Evolutionary conservation across 805 yeast species (phyloP), one percentile per base, ranked within the genome.

Genomic region (Candida bentonensis): DNA sequence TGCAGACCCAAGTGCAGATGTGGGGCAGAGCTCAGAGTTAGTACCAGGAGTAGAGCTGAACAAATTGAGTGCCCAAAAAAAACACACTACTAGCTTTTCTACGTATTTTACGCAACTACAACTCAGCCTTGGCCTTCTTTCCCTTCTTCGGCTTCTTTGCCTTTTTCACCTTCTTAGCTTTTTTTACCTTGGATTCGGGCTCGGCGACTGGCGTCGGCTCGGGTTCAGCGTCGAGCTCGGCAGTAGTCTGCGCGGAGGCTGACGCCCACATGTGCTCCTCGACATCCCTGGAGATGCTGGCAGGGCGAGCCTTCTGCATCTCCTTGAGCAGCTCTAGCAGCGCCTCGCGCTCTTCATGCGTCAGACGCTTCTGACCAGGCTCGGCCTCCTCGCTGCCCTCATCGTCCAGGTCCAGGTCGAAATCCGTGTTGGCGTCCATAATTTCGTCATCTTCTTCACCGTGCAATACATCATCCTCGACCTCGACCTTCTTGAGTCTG

Each of bases 381-480:
- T 72, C 70, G 15, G 72, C 62, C 15, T 68, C 66, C 51, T 94
- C 68, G 17, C 49, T 54, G 21, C 55, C 59, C 9, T 30, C 40
- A 22, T 54, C 48, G 3, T 47, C 41, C 3, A 33, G 23, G 26
- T 34, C 26, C 22, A 42, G 44, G 22, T 43, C 48, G 22, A 30
- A 25, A 9, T 42, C 47, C 17, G 33, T 42, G 17, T 27, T 41
- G 40, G 39, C 47, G 2, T 44, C 45, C 11, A 42, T 43, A n/a
- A 42, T 41, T 11, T 33, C 47, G 21, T 41, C 46, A 13, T 23
- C 36, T 21, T 74, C 78, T 28, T 56, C 94, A 53, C 82, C 92
- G 44, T 75, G 78, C 44, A 70, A 68, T 43, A 60, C 82, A 46
- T 78, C 88, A 49, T 80, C 89, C 61, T 84, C 94, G 87, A 94